Base-by-base conservation (phyloP, 73 alveolate genomes). In the Urostyla sp. region DNA sequence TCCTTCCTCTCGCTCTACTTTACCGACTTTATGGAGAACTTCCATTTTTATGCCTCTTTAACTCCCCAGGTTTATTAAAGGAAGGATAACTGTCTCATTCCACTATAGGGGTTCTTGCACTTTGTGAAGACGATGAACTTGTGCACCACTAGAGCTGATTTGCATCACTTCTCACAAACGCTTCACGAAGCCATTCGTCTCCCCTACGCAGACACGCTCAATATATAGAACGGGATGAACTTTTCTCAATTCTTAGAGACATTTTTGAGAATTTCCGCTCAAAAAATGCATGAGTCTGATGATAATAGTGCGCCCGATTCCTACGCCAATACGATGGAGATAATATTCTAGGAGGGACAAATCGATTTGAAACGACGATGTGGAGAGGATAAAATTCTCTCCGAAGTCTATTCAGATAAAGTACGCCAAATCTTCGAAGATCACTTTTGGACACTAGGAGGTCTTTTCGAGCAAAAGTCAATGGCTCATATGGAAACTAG, bases 221-320 rank as follows among this genome's bases (percentile, higher is more conserved):
- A 84, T 44, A 67, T 84, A 15, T 59, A 46, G 45, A 84, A 84
- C 53, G 92, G 92, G 1, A 8, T 84, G n/a, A 84, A 84, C 72
- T 84, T 57, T 63, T 66, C 92, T 8, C 73, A 59, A 75, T 84
- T 84, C 72, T 50, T 84, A 61, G 92, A 84, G 66, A 61, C 84
- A 0, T 58, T 75, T 20, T 40, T 84, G 38, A 56, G 92, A 28
- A 84, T 84, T 24, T 63, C 79, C 0, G 49, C 46, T 52, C 38
- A 53, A 21, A 35, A 46, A 48, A 7, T 69, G 58, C 72, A 69
- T 49, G 83, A 72, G 40, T 52, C 34, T 15, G 73, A 59, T 69
- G 63, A 66, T 57, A 80, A 74, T 27, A 45, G 44, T 32, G 43
- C 67, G 44, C 77, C 67, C n/a, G 79, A 63, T 43, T 38, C 27